A percentile compares a stretch with the other conserved stretches of the same genome.
Conservation (phyloP, 345 rosid species). For the Aegle marmelos region DNA sequence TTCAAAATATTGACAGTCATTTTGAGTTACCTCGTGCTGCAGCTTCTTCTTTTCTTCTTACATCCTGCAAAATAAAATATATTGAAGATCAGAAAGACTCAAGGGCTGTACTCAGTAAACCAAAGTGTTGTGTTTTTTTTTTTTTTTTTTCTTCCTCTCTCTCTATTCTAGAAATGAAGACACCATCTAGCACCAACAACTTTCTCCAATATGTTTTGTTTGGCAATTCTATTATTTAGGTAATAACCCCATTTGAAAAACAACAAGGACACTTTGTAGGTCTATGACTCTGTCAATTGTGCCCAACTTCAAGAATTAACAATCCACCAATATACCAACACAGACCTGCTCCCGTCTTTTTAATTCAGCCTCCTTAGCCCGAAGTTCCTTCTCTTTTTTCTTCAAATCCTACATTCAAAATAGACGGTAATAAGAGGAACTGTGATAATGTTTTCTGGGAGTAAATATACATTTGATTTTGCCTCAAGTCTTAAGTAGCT, state of each 20-base stretch:
- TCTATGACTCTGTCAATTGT: not conserved
- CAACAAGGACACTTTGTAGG: not conserved
- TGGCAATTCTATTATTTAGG: not conserved
- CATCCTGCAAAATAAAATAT: constrained; percentile 49
- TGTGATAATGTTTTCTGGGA: constrained; percentile 1
- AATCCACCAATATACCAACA: constrained; percentile 6
- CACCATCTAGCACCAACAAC: not conserved
- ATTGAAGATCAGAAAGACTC: constrained; percentile 8
- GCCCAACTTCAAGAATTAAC: not conserved
- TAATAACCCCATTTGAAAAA: not conserved
- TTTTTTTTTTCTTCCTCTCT: not conserved
- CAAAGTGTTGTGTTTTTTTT: not conserved
- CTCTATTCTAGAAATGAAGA: not conserved
- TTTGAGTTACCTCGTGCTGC: constrained; percentile 70
- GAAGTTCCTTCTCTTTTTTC: constrained; percentile 91
- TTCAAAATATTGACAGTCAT: not conserved
- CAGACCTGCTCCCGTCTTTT: constrained; percentile 85
- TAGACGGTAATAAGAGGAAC: constrained; percentile 16
- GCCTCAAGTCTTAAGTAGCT: constrained; percentile 27
- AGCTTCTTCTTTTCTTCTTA: constrained; percentile 90
- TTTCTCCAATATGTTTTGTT: not conserved
- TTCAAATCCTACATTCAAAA: constrained; percentile 62
- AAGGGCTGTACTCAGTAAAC: not conserved
- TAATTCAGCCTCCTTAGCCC: constrained; percentile 93
- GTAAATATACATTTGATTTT: constrained; percentile 6